Evolutionary conservation across 208 protist genomes (phyloP).

Genomic region (Acanthamoeba polyphaga): DNA sequence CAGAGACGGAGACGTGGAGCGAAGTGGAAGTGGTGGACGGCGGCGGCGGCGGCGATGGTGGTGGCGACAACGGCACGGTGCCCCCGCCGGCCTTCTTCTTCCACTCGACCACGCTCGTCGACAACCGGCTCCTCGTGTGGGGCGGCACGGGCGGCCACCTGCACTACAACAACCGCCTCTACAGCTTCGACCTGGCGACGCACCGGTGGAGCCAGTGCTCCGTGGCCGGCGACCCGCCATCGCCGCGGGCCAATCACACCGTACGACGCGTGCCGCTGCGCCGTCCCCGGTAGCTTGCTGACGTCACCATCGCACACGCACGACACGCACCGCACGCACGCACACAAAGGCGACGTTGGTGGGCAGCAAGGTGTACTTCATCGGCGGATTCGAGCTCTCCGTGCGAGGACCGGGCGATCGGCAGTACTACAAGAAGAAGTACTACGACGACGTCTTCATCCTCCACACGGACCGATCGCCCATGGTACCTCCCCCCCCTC

Average conservation of each 20-base stretch:
- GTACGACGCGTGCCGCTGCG: no score
- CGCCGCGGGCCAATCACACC: background rate
- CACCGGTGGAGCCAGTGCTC: background rate
- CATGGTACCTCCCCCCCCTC: background rate
- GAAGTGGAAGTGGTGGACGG: background rate
- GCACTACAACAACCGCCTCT: background rate
- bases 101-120: background rate
- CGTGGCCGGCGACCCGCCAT: background rate
- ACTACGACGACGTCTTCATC: background rate
- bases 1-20: background rate
- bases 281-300: no score
- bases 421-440: background rate
- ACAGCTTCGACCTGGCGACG: background rate
- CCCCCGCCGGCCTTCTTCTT: background rate
- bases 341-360: background rate
- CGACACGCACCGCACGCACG: background rate
- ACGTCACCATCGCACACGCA: no score
- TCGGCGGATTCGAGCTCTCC: background rate
- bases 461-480: slow-evolving; percentile 2
- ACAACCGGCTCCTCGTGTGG: background rate
- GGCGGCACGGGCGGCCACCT: background rate
- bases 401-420: background rate
- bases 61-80: background rate
- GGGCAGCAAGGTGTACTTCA: background rate
- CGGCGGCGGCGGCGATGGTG: no score